Evolutionary conservation across 1,139 yeast genomes (phyloP), one percentile per base, ranked within the genome.

Genomic region (Saccharomyces hybrid): DNA sequence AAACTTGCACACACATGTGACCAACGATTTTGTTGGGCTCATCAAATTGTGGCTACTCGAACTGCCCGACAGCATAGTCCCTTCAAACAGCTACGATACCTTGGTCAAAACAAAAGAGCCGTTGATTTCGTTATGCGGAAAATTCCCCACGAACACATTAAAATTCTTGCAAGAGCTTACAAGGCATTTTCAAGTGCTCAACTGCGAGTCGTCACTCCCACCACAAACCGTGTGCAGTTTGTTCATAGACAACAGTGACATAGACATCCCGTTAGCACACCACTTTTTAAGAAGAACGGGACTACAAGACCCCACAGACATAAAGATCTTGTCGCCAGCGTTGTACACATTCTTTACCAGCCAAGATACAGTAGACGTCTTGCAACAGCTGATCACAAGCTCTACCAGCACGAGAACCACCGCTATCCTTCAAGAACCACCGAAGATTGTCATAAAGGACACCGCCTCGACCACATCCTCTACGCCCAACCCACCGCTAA

Each of bases 41-140:
- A 51, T 71, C 38, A 71, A 70, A 53, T 54, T 66, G 24, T 71
- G 72, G 70, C 57, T 71, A 24, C 51, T 72, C 27, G 75, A 72
- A 54, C 54, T 71, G 28, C 73, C 73, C 0, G 73, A 71, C 50
- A 66, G 74, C 55, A 52, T 72, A 19, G 56, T 72, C 1, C 71
- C 74, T 4, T 62, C 66, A 54, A 60, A 64, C 2, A 59, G 64
- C n/a, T 67, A 62, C 51, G 71, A 69, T 27, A 53, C 61, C 4
- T 48, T 68, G 28, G 51, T 55, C 16, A 56, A 50, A 16, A 21
- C 44, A 16, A 9, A 38, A 9, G 16, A 16, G 11, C 24, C 44
- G 44, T 16, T 38, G 19, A 38, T 16, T 9, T 16, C 44, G 24
- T 16, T 38, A 4, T 38, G 44, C 9, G 24, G 16, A 16, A 19